Evolutionary conservation across 1,139 yeast species (phyloP).

Genomic region (Tardiomyces depauwii): DNA sequence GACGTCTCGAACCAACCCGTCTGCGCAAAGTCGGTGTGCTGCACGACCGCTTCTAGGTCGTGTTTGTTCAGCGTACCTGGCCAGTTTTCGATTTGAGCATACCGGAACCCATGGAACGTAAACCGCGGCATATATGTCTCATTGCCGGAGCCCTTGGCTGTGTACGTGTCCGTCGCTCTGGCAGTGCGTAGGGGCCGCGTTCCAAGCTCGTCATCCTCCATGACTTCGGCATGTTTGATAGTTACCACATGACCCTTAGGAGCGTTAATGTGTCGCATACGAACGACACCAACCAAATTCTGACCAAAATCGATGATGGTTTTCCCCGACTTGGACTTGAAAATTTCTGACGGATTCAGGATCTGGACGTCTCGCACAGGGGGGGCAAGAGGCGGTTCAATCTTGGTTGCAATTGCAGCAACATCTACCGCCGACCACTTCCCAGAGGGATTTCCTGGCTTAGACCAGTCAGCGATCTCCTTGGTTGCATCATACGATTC

Average conservation of each 20-base stretch:
- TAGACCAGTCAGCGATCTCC: slow-evolving; percentile 8
- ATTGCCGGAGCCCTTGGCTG: slow-evolving; percentile 8
- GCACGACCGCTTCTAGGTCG: slow-evolving; percentile 7
- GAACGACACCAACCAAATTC: slow-evolving; percentile 10
- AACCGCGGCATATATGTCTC: slow-evolving; percentile 10
- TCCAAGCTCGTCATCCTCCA: slow-evolving; percentile 13
- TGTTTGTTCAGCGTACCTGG: slow-evolving; percentile 5
- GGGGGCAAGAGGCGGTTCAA: not conserved
- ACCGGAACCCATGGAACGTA: slow-evolving; percentile 13
- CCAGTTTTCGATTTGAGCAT: slow-evolving; percentile 12
- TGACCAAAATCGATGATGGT: slow-evolving; percentile 11
- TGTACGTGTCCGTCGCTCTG: slow-evolving; percentile 11
- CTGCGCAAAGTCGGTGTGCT: slow-evolving; percentile 7
- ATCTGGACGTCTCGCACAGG: not conserved
- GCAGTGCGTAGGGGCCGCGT: slow-evolving; percentile 10
- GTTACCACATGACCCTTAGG: slow-evolving; percentile 9
- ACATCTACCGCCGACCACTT: not conserved
- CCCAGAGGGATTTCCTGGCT: not conserved
- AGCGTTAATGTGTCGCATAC: slow-evolving; percentile 6
- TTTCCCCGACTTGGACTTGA: slow-evolving; percentile 7
- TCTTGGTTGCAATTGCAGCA: not conserved
- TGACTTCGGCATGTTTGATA: slow-evolving; percentile 12
- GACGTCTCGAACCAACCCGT: slow-evolving; percentile 12
- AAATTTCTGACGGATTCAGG: not conserved
- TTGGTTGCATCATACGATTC: slow-evolving; percentile 11